phyloP scores from a whole-genome alignment of 202 grass and related monocot species.

The Panicum hallii region DNA sequence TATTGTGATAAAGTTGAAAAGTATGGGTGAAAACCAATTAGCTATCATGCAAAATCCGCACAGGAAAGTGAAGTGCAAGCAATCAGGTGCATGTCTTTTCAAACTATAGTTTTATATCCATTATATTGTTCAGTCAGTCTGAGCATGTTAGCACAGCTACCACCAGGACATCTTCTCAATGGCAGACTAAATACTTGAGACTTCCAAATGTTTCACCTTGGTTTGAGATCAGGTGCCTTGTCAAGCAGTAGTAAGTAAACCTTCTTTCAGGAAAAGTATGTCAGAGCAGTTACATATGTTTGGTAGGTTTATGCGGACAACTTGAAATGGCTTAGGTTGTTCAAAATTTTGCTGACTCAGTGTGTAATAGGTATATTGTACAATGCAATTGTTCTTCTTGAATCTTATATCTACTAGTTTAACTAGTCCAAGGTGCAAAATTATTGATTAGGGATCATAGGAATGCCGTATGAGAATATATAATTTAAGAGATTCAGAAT shows the following conservation, averaged over 20 bases:
- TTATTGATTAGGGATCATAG: not conserved
- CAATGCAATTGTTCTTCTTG: constrained; percentile 4
- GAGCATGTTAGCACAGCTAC: not conserved
- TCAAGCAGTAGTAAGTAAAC: not conserved
- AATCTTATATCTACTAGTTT: constrained; percentile 20
- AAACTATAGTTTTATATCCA: constrained; percentile 8
- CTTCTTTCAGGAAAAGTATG: not conserved
- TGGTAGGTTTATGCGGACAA: constrained; percentile 9
- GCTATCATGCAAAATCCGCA: constrained; percentile 4
- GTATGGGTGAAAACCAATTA: not conserved
- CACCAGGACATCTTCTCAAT: not conserved
- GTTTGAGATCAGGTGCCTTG: not conserved
- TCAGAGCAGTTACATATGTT: not conserved
- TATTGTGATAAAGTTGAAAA: not conserved
- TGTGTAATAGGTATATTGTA: not conserved
- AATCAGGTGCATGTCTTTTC: constrained; percentile 7
- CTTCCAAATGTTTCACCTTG: not conserved
- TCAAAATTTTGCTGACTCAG: not conserved
- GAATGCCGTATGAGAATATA: not conserved
- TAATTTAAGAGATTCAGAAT: not conserved
- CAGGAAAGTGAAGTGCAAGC: not conserved
- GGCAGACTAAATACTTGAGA: not conserved
- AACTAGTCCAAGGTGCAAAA: constrained; percentile 7
- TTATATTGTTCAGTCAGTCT: constrained; percentile 27
- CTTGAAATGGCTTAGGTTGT: not conserved